A percentile compares a stretch with the other conserved stretches of the same genome.
phyloP scores from a whole-genome alignment of 148 eudicot genomes.

The Chenopodium berlandieri region DNA sequence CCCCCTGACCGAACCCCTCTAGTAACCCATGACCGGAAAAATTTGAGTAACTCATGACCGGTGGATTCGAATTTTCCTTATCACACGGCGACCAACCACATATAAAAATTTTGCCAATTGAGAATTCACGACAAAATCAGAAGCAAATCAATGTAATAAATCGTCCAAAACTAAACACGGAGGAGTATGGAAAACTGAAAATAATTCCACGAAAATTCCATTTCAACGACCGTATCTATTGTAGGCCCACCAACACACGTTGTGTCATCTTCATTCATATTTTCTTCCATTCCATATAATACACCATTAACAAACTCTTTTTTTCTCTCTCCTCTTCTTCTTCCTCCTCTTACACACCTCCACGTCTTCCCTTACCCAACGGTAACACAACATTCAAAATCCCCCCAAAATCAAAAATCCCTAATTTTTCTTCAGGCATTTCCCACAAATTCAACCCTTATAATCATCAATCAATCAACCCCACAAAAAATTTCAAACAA shows the following conservation, averaged over 20 bases:
- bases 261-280: background rate
- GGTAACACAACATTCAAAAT: slow-evolving; percentile 1
- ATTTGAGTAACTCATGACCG: too few relatives aligned
- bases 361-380: slow-evolving; percentile 12
- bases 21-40: too few relatives aligned
- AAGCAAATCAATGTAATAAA: too few relatives aligned
- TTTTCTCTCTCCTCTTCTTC: background rate
- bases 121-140: too few relatives aligned
- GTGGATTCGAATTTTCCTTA: too few relatives aligned
- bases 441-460: background rate
- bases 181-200: too few relatives aligned
- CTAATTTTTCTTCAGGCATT: background rate
- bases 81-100: too few relatives aligned
- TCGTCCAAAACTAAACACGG: too few relatives aligned
- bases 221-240: background rate
- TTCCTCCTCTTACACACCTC: slow-evolving; percentile 2
- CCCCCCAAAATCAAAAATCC: slow-evolving; percentile 4
- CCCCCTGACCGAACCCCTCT: too few relatives aligned
- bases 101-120: too few relatives aligned
- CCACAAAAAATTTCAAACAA: background rate
- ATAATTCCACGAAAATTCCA: background rate
- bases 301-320: background rate
- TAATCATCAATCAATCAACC: background rate
- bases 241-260: slow-evolving; percentile 1
- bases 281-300: background rate